These are phyloP conservation scores for Collybiopsis luxurians DNA, from an alignment of 768 basidiomycete species.

Conservation along the genomic window DNA sequence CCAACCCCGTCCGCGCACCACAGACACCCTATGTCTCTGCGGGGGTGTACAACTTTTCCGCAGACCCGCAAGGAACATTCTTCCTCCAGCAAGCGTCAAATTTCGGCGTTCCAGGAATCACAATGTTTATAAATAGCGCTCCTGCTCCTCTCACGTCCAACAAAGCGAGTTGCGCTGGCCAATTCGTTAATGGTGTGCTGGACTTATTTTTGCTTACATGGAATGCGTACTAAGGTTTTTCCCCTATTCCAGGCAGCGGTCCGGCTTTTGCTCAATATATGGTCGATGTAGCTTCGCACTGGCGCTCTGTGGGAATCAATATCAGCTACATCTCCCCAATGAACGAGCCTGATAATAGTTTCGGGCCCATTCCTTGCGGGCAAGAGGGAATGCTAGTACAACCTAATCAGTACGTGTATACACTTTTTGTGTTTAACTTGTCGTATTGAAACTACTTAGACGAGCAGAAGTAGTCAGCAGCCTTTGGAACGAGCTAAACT, in stretches of 20 bases:
- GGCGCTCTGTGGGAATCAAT: slow-evolving; percentile 31
- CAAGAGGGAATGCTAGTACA: slow-evolving; percentile 46
- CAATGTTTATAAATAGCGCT: slow-evolving; percentile 43
- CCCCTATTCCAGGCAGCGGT: slow-evolving; percentile 23
- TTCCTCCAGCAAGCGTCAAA: slow-evolving; percentile 37
- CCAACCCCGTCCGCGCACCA: slow-evolving; percentile 33
- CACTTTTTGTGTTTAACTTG: neutral
- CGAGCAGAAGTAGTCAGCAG: slow-evolving; percentile 39
- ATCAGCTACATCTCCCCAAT: slow-evolving; percentile 42
- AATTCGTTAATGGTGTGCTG: slow-evolving; percentile 28
- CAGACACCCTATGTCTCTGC: slow-evolving; percentile 34
- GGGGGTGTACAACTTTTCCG: slow-evolving; percentile 37
- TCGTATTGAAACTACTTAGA: slow-evolving; percentile 11
- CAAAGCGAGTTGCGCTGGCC: slow-evolving; percentile 31
- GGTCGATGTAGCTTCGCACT: slow-evolving; percentile 39
- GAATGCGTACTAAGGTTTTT: neutral
- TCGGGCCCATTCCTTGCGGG: slow-evolving; percentile 36
- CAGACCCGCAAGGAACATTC: slow-evolving; percentile 37
- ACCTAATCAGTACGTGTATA: slow-evolving; percentile 30
- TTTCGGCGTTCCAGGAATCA: slow-evolving; percentile 32
- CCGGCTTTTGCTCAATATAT: slow-evolving; percentile 39
- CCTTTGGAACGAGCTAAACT: slow-evolving; percentile 29
- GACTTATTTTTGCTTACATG: neutral
- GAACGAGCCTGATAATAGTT: slow-evolving; percentile 39
- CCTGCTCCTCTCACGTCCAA: slow-evolving; percentile 32